phyloP scores from a whole-genome alignment of 345 rosid species.

The Syzygium jambos region DNA sequence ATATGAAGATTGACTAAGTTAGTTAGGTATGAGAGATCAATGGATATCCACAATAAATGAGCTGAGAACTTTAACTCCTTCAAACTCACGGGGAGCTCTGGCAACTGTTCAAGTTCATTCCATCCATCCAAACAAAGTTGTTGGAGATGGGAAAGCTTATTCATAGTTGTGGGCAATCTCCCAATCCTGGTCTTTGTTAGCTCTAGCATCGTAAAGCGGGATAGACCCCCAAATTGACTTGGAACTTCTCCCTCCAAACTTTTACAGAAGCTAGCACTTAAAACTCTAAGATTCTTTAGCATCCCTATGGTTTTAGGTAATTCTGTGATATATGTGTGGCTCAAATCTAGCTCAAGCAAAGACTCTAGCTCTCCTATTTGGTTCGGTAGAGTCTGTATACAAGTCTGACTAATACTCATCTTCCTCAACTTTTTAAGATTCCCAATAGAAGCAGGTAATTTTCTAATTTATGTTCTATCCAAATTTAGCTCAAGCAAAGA shows the following conservation, averaged over 20 bases:
- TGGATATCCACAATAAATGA: background rate
- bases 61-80: background rate
- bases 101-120: background rate
- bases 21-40: background rate
- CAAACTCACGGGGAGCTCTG: background rate
- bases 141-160: background rate
- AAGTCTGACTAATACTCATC: rapidly evolving
- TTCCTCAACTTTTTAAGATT: too few relatives aligned
- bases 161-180: background rate
- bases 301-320: background rate
- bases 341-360: too few relatives aligned
- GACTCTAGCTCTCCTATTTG: too few relatives aligned
- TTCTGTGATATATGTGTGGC: too few relatives aligned
- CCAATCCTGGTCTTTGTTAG: background rate
- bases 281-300: background rate
- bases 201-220: background rate
- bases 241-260: background rate
- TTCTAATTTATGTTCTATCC: rapidly evolving
- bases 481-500: too few relatives aligned
- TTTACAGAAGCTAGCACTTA: background rate
- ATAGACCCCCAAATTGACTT: background rate
- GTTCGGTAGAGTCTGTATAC: too few relatives aligned
- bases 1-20: background rate
- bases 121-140: background rate
- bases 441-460: too few relatives aligned